Base-by-base conservation (phyloP, 257 asterid genomes). In the Primulina huaijiensis region DNA sequence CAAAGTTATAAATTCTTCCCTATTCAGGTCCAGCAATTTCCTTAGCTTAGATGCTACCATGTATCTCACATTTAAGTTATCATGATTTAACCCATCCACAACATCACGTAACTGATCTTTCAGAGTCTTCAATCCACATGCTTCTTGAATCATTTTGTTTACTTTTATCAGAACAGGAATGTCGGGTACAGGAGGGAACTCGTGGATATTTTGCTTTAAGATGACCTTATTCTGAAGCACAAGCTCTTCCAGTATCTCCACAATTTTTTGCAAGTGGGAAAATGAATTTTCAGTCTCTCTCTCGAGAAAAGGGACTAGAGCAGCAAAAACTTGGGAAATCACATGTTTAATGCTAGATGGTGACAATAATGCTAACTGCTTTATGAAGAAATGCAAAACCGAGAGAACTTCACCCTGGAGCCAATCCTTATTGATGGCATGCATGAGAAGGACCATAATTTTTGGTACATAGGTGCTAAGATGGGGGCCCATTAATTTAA, bases 371-470 rank as follows among this genome's bases (percentile, higher is more conserved):
- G 90, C 90, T 53, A 93, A 83, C 80, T 85, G 89, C 88, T 87
- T 89, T 60, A 93, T 78, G 82, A 93, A 93, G 69, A 82, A 74
- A 78, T 87, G 97, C 85, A 93, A 84, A 64, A 90, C 89, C 17
- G 91, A 80, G 60, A 93, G 92, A 72, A 96, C 92, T 70, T 86
- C 96, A n/a, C 82, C 82, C 82, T 77, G 96, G 78, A 93, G 96
- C 85, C 83, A 79, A 74, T 87, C 96, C 81, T 89, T 90, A 66
- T 83, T 83, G 67, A 90, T 89, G 69, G 89, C 84, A 84, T 90
- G 97, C 97, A 90, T 93, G 82, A 92, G 97, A 83, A 93, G 95
- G 76, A 93, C 99, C 99, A 93, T 93, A 55, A 93, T 83, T 80
- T 90, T 93, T 50, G 99, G 99, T 31, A 90, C 95, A 50, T 93